Base-by-base conservation (phyloP, 495 filamentous ascomycete genomes). In the Gamarada debralockiae region DNA sequence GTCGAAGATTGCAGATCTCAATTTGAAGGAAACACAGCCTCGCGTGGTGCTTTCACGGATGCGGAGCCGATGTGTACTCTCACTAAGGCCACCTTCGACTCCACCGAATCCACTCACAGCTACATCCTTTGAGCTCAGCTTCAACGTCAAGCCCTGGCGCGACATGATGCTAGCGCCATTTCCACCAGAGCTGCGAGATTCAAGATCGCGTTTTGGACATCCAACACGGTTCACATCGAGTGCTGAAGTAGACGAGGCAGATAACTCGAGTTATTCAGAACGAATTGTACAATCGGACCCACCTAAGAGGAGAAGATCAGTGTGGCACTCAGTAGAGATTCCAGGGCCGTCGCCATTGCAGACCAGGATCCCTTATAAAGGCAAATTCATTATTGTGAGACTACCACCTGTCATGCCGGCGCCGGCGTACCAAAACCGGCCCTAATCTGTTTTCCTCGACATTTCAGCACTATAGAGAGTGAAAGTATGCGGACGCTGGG, bases 321-420 rank as follows among this genome's bases (percentile, higher is more conserved):
- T 4, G 23, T n/a, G 2, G 2, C 22, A 29, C 0, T n/a, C n/a
- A n/a, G n/a, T 29, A 47, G 23, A 27, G n/a, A 9, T 18, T 47
- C 44, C 31, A 1, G 21, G 21, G 5, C 0, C 2, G 23, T 25
- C 25, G 9, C 44, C 7, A 24, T 47, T 45, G 7, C 18, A 45
- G 42, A 22, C 17, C 17, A 47, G 25, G 25, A 47, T 47, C 31
- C 44, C 44, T 18, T 47, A 18, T 9, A 47, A 23, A 47, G 44
- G 18, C 5, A 47, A 47, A 47, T 24, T 14, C 15, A 47, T 47
- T 18, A 47, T 47, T n/a, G 44, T 47, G 22, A 47, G 44, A 33
- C 27, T 47, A 29, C 44, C 44, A 33, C 44, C 44, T 29, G 44
- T 23, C 22, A 20, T 13, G 17, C 40, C 31, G n/a, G 31, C 31